Percentiles rank a stretch among this genome's conserved stretches.
Evolutionary conservation across 805 yeast genomes (phyloP).

Genomic region (Isabelozyma heimii): DNA sequence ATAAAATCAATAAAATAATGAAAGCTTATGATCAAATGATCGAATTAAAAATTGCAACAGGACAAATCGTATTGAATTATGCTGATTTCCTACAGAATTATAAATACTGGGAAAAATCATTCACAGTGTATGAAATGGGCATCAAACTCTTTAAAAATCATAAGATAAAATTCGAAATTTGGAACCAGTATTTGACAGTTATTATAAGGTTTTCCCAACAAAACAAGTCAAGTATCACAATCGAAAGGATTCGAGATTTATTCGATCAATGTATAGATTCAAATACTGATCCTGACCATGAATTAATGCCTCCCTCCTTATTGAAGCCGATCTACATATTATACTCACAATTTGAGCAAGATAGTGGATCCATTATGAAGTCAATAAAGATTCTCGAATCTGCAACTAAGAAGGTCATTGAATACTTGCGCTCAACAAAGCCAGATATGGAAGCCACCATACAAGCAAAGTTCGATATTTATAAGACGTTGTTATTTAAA

Average conservation of each 20-base stretch:
- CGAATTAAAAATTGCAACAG: constrained; percentile 62
- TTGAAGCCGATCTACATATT: constrained; percentile 49
- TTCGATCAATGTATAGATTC: constrained; percentile 57
- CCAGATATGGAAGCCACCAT: constrained; percentile 9
- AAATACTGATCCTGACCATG: constrained; percentile 2
- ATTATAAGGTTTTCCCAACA: constrained; percentile 26
- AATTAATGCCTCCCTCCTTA: constrained; percentile 44
- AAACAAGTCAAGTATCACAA: constrained; percentile 3
- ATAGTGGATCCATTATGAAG: constrained; percentile 48
- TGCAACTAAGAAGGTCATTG: not conserved
- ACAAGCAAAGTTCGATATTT: constrained; percentile 22
- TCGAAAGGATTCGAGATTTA: constrained; percentile 54
- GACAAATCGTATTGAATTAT: constrained; percentile 62
- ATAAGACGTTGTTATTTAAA: constrained; percentile 7
- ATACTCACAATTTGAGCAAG: constrained; percentile 64
- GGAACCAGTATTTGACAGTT: constrained; percentile 64
- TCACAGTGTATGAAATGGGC: constrained; percentile 67
- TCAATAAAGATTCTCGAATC: constrained; percentile 30
- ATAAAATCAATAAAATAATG: constrained; percentile 10
- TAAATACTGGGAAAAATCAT: constrained; percentile 46
- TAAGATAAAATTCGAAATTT: constrained; percentile 55
- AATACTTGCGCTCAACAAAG: not conserved
- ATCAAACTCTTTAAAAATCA: constrained; percentile 60
- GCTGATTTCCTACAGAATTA: constrained; percentile 57
- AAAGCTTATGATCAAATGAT: constrained; percentile 28